Percentiles rank a stretch among this genome's conserved stretches.
These are phyloP conservation scores for Suhomyces sp. DNA, from an alignment of 805 yeast genomes.

Conservation along the genomic window DNA sequence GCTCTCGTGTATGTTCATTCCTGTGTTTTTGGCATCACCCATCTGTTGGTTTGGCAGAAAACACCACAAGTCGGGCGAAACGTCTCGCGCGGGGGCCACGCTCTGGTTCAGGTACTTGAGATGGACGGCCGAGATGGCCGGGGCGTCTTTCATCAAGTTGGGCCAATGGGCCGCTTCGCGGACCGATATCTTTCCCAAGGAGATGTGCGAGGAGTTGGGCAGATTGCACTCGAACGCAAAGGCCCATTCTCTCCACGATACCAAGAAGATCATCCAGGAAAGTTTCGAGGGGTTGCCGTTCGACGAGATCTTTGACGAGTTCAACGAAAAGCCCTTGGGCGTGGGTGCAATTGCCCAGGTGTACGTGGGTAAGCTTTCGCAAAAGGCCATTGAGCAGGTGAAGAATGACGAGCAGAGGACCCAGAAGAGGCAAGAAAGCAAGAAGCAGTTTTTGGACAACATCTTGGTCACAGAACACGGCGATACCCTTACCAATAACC, in stretches of 20 bases:
- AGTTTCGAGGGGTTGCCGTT: constrained; percentile 57
- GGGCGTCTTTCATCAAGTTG: constrained; percentile 85
- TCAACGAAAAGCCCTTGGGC: constrained; percentile 75
- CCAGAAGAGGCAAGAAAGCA: constrained; percentile 6
- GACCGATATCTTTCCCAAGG: constrained; percentile 84
- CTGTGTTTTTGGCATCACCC: constrained; percentile 66
- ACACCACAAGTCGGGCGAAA: constrained; percentile 23
- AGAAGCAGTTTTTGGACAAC: constrained; percentile 25
- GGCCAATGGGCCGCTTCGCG: constrained; percentile 99
- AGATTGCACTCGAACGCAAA: constrained; percentile 79
- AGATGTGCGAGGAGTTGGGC: constrained; percentile 73
- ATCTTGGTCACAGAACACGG: constrained; percentile 33
- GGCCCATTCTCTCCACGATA: constrained; percentile 62
- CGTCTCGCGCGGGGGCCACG: constrained; percentile 56
- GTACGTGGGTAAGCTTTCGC: constrained; percentile 64
- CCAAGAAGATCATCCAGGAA: constrained; percentile 54
- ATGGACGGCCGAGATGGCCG: constrained; percentile 73
- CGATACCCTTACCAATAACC: constrained; percentile 37
- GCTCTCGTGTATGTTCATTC: constrained; percentile 62
- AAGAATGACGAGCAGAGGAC: constrained; percentile 22
- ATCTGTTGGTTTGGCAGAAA: constrained; percentile 54
- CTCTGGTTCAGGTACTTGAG: constrained; percentile 70
- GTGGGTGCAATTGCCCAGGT: constrained; percentile 99
- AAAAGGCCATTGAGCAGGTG: constrained; percentile 38
- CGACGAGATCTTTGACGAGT: constrained; percentile 78